These are phyloP conservation scores for Saccharomyces hybrid DNA, from an alignment of 1,139 yeast genomes.

Conservation along the genomic window DNA sequence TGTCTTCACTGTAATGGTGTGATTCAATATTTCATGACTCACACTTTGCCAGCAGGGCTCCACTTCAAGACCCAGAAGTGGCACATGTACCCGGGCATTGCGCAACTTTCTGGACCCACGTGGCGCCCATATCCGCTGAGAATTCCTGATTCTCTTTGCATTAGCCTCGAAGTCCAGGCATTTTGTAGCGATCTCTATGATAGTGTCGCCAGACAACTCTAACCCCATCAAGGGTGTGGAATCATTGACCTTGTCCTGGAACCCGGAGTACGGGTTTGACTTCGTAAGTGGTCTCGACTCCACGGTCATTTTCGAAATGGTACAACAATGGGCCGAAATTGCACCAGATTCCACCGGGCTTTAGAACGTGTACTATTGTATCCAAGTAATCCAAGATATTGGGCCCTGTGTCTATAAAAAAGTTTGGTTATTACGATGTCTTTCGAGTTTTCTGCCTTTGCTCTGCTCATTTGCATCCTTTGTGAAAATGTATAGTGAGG, in stretches of 20 bases:
- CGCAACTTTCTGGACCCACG: constrained; percentile 3
- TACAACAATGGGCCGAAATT: constrained; percentile 81
- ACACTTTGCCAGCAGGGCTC: neutral
- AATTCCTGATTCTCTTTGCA: constrained; percentile 8
- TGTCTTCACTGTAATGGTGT: neutral
- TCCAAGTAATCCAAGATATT: constrained; percentile 64
- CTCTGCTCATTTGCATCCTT: constrained; percentile 35
- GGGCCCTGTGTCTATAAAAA: constrained; percentile 72
- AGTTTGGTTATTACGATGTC: constrained; percentile 63
- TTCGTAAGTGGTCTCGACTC: constrained; percentile 14
- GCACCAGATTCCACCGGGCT: constrained; percentile 60
- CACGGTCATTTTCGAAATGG: constrained; percentile 64
- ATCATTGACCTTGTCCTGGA: constrained; percentile 2
- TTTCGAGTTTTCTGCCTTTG: constrained; percentile 35
- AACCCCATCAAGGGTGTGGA: constrained; percentile 14
- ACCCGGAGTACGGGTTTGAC: constrained; percentile 12
- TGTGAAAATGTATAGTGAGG: constrained; percentile 37
- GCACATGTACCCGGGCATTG: constrained; percentile 13
- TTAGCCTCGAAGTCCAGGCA: constrained; percentile 8
- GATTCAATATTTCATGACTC: neutral
- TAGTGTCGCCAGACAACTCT: constrained; percentile 14
- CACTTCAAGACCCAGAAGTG: constrained; percentile 14
- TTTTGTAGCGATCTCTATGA: constrained; percentile 8
- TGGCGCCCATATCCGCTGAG: constrained; percentile 13
- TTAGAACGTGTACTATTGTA: constrained; percentile 47